A percentile compares a stretch with the other conserved stretches of the same genome.
phyloP scores from a whole-genome alignment of 352 stramenopile genomes.

The Pilasporangium apinafurcum region DNA sequence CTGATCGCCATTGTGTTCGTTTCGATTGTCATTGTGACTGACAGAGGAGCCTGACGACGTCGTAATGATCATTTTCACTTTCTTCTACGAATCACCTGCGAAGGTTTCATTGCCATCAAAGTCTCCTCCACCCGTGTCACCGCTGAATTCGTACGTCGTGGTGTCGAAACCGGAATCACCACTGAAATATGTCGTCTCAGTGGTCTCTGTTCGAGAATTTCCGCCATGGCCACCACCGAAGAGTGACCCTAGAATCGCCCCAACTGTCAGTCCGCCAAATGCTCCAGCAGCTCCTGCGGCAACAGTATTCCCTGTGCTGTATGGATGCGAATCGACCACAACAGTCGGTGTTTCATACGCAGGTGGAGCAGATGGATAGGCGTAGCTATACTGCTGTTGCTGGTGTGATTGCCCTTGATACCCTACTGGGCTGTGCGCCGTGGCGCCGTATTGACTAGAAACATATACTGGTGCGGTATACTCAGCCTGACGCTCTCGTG shows the following conservation, averaged over 20 bases:
- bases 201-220: slow-evolving; percentile 4
- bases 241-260: slow-evolving; percentile 37
- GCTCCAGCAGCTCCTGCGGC: slow-evolving; percentile 36
- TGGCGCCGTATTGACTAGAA: slow-evolving; percentile 33
- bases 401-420: neutral
- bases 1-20: too few relatives aligned
- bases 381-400: slow-evolving; percentile 27
- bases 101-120: slow-evolving; percentile 36
- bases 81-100: slow-evolving; percentile 50
- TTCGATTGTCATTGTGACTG: too few relatives aligned
- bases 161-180: slow-evolving; percentile 24
- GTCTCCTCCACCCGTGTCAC: slow-evolving; percentile 38
- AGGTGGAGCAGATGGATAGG: slow-evolving; percentile 41
- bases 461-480: slow-evolving; percentile 29
- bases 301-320: slow-evolving; percentile 10
- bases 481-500: slow-evolving; percentile 14
- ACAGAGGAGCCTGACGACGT: too few relatives aligned
- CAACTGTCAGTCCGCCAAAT: slow-evolving; percentile 38
- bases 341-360: slow-evolving; percentile 13
- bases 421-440: neutral
- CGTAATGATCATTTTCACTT: too few relatives aligned
- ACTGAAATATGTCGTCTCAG: slow-evolving; percentile 26
- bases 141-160: slow-evolving; percentile 43
- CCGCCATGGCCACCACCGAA: slow-evolving; percentile 19
- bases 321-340: slow-evolving; percentile 13